Percentiles rank a stretch among this genome's conserved stretches.
Evolutionary conservation across 2,329 filamentous ascomycete species (phyloP).

Genomic region (Colletotrichum higginsianum): DNA sequence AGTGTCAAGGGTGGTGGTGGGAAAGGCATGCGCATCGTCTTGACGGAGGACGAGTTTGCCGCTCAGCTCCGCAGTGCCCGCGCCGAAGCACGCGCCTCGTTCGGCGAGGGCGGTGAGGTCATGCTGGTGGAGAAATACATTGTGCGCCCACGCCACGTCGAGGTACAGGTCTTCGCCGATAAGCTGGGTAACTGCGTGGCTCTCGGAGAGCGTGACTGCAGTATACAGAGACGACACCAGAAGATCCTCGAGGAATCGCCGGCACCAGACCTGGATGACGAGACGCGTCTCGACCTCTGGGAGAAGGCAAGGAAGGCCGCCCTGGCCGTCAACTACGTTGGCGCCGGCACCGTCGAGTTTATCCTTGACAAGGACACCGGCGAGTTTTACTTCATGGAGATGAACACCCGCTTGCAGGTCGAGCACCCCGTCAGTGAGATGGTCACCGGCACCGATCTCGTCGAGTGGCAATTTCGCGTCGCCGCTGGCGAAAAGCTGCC

Average conservation of each 20-base stretch:
- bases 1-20: slow-evolving; percentile 86
- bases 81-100: slow-evolving; percentile 82
- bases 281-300: slow-evolving; percentile 74
- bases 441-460: slow-evolving; percentile 81
- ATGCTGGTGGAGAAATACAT: slow-evolving; percentile 91
- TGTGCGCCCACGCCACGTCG: slow-evolving; percentile 84
- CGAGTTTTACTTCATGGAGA: slow-evolving; percentile 87
- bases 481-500: slow-evolving; percentile 71
- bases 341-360: slow-evolving; percentile 91
- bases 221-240: slow-evolving; percentile 87
- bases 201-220: slow-evolving; percentile 92
- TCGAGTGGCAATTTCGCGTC: slow-evolving; percentile 95
- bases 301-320: slow-evolving; percentile 76
- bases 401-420: slow-evolving; percentile 92
- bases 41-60: slow-evolving; percentile 77
- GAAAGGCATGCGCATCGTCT: slow-evolving; percentile 86
- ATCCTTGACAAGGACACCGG: slow-evolving; percentile 87
- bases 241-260: slow-evolving; percentile 94
- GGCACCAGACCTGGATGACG: slow-evolving; percentile 76
- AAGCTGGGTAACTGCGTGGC: slow-evolving; percentile 83
- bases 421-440: slow-evolving; percentile 92
- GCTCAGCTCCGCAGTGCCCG: slow-evolving; percentile 80
- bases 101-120: slow-evolving; percentile 84
- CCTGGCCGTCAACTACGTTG: slow-evolving; percentile 87
- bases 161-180: slow-evolving; percentile 93